A percentile compares a stretch with the other conserved stretches of the same genome.
These are phyloP conservation scores for Dentipellis fragilis DNA, from an alignment of 768 basidiomycete genomes.

Conservation along the genomic window DNA sequence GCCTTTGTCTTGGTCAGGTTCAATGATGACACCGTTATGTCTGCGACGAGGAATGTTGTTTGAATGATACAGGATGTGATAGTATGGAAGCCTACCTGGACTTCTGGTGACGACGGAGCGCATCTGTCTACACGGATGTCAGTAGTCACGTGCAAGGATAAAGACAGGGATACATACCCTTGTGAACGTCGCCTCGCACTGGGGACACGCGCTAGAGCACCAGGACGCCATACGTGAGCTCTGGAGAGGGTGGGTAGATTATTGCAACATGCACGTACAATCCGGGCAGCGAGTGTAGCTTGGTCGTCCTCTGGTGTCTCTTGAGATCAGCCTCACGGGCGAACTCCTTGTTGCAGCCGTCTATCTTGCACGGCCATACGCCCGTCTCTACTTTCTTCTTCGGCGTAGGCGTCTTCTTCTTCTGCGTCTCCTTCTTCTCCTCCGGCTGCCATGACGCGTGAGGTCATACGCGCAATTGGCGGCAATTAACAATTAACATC, in stretches of 20 bases:
- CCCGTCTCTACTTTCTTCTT: slow-evolving; percentile 45
- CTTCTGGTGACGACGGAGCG: slow-evolving; percentile 70
- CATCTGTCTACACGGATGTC: slow-evolving; percentile 49
- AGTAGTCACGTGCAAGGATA: neutral
- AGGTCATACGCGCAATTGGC: slow-evolving; percentile 15
- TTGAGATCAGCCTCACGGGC: slow-evolving; percentile 77
- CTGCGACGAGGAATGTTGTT: slow-evolving; percentile 20
- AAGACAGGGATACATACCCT: slow-evolving; percentile 37
- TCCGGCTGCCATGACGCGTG: slow-evolving; percentile 22
- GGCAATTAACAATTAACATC: slow-evolving; percentile 9
- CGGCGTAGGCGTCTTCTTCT: slow-evolving; percentile 25
- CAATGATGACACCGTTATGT: slow-evolving; percentile 61
- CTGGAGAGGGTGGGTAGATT: slow-evolving; percentile 2
- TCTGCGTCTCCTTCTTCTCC: slow-evolving; percentile 32
- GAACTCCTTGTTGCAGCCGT: slow-evolving; percentile 75
- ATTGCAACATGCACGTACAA: slow-evolving; percentile 40
- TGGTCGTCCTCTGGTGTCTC: slow-evolving; percentile 73
- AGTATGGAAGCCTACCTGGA: slow-evolving; percentile 43
- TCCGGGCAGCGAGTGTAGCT: slow-evolving; percentile 62
- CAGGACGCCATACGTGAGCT: slow-evolving; percentile 8
- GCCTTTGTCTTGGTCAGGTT: slow-evolving; percentile 25
- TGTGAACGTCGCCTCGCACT: slow-evolving; percentile 74
- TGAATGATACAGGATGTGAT: slow-evolving; percentile 4
- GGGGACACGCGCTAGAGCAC: slow-evolving; percentile 52
- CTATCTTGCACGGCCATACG: slow-evolving; percentile 73